Evolutionary conservation across 1,139 yeast genomes (phyloP), one percentile per base, ranked within the genome.

Genomic region (Geotrichum carabidarum): DNA sequence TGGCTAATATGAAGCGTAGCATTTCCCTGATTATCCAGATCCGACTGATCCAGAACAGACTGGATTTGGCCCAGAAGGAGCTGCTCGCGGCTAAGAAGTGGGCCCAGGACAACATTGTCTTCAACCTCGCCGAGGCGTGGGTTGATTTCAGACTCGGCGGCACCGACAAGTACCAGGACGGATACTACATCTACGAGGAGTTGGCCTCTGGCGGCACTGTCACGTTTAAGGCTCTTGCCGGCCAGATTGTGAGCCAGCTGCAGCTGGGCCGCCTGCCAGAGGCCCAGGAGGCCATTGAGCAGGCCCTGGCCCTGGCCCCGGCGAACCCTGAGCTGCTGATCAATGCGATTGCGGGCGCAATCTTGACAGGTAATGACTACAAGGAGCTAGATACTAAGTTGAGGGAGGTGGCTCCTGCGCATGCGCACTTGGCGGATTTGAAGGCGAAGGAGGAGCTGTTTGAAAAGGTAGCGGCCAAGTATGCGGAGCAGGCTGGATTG

Each of bases 101-200:
- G 71, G 77, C 86, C 22, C 80, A 83, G 65, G 94, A 86, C 67
- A 80, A 78, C 62, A 79, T 85, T 52, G 78, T 84, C 50, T 84
- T 78, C 68, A 86, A 83, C 63, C 75, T 85, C 14, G 77, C 84
- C 53, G 56, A 86, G 65, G 78, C 86, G 15, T 83, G 87, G 83
- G 73, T 82, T 18, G 74, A 77, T 56, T 70, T 84, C 51, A 74
- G 78, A 55, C 80, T 73, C 62, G 86, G 85, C 49, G 83, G 81
- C 54, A 77, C 81, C 30, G 79, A 77, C 57, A 73, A 77, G 60
- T 78, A 82, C 59, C 84, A 78, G 67, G 80, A 81, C 60, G 75
- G 86, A 1, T 82, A 78, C 70, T 86, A 83, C 68, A 84, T 86
- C 62, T 86, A 80, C 68, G 93, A 86, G 67, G 94, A 86, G 69